Evolutionary conservation across 73 alveolate genomes (phyloP).

Genomic region (Symbiodinium pilosum): DNA sequence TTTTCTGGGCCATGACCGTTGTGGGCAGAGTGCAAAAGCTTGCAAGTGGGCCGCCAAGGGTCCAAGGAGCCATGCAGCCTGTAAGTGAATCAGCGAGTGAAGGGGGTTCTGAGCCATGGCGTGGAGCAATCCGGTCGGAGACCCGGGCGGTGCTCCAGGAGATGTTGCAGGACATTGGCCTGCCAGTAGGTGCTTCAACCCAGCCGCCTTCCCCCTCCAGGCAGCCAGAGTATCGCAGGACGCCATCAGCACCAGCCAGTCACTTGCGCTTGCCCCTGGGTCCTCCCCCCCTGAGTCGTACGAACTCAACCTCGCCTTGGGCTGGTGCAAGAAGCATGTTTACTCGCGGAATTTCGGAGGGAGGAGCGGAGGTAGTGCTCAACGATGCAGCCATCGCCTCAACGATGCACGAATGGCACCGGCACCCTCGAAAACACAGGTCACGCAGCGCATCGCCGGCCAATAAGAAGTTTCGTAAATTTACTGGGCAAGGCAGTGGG

Average conservation of each 20-base stretch:
- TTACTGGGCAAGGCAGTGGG: neutral
- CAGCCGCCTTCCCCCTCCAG: neutral
- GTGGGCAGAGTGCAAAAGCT: too few species aligned
- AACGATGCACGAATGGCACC: slow-evolving; percentile 44
- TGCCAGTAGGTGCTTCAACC: neutral
- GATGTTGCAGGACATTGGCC: neutral
- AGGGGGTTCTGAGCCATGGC: slow-evolving; percentile 1
- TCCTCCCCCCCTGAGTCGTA: neutral
- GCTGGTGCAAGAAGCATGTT: neutral
- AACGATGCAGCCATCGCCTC: neutral
- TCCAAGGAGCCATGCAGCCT: too few species aligned
- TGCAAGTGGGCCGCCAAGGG: too few species aligned
- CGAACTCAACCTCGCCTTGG: neutral
- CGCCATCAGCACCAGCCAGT: neutral
- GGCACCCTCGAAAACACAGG: slow-evolving; percentile 34
- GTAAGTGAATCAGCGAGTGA: too few species aligned
- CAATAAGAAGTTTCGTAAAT: neutral
- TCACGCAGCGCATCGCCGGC: neutral
- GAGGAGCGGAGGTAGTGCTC: neutral
- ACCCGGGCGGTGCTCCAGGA: neutral
- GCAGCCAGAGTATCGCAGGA: neutral
- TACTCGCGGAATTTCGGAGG: neutral
- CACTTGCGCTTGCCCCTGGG: neutral
- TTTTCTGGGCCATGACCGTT: too few species aligned
- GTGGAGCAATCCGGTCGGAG: neutral